Conservation (phyloP, 2,329 filamentous ascomycete species). For the Neoascochyta sp. region DNA sequence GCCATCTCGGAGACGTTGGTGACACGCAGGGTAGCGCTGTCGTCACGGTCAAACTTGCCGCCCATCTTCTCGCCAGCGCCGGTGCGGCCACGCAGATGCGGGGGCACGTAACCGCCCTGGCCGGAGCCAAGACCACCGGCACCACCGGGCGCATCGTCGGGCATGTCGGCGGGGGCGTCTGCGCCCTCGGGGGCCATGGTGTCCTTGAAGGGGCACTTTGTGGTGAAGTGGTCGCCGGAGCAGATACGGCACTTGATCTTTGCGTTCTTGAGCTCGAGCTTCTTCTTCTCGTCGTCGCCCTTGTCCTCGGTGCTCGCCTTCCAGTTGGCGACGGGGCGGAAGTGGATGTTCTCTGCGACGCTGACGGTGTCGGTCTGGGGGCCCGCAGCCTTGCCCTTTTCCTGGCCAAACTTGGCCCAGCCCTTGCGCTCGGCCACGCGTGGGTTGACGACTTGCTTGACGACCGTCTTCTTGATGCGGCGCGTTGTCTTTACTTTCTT, state of each 20-base stretch:
- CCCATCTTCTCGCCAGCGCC: constrained; percentile 77
- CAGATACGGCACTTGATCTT: constrained; percentile 99
- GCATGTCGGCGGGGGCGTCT: constrained; percentile 45
- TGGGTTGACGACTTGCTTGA: constrained; percentile 93
- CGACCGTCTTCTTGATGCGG: constrained; percentile 85
- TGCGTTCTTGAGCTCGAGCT: constrained; percentile 83
- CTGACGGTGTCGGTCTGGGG: constrained; percentile 87
- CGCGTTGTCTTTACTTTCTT: constrained; percentile 97
- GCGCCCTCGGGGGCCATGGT: constrained; percentile 83
- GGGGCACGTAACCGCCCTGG: constrained; percentile 88
- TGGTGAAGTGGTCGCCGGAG: constrained; percentile 97
- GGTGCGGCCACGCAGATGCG: constrained; percentile 79
- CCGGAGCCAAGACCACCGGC: constrained; percentile 59
- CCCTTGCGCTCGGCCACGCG: constrained; percentile 90
- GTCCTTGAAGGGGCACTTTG: constrained; percentile 98
- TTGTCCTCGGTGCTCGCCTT: constrained; percentile 78
- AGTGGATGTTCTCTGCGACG: constrained; percentile 96
- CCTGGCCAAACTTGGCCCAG: constrained; percentile 89
- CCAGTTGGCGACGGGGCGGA: constrained; percentile 91
- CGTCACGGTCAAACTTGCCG: constrained; percentile 94
- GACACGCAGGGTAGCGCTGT: constrained; percentile 91
- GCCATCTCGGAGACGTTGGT: constrained; percentile 99
- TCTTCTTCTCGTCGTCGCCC: constrained; percentile 68
- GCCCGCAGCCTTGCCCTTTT: constrained; percentile 77
- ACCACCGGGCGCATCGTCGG: constrained; percentile 44